Evolutionary conservation across 225 moss, liverwort and hornwort genomes (phyloP).

Genomic region (Physcomitrellopsis africana): DNA sequence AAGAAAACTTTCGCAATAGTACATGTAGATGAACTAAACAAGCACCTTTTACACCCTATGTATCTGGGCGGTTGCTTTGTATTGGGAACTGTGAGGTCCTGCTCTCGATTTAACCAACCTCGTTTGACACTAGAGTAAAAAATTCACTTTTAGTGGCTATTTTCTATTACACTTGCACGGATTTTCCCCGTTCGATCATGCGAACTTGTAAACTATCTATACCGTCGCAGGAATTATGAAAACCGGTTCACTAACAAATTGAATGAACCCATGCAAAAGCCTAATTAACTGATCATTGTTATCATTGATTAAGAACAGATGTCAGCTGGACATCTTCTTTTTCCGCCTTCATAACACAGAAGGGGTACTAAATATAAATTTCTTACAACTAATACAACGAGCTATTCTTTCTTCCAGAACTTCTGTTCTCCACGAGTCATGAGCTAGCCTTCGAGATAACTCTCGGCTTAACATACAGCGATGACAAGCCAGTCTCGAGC

Average conservation of each 20-base stretch:
- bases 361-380: slow-evolving; percentile 41
- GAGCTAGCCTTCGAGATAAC: slow-evolving; percentile 4
- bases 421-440: slow-evolving; percentile 27
- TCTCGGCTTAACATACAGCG: slow-evolving; percentile 19
- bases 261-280: background rate
- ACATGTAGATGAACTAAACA: no score
- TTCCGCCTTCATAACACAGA: slow-evolving; percentile 43
- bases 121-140: no score
- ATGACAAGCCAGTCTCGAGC: slow-evolving; percentile 18
- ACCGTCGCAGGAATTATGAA: no score
- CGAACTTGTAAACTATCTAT: background rate
- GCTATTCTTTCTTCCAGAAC: slow-evolving; percentile 26
- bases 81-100: no score
- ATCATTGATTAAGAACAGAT: slow-evolving; percentile 30
- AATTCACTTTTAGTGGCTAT: no score
- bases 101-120: no score
- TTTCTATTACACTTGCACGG: no score
- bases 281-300: slow-evolving; percentile 2
- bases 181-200: no score
- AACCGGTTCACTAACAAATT: no score
- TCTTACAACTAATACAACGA: slow-evolving; percentile 32
- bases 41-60: no score
- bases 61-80: no score
- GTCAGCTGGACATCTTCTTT: slow-evolving; percentile 46
- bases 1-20: no score